phyloP scores from a whole-genome alignment of 2,329 filamentous ascomycete genomes.

The Cladorrhinum sp. region DNA sequence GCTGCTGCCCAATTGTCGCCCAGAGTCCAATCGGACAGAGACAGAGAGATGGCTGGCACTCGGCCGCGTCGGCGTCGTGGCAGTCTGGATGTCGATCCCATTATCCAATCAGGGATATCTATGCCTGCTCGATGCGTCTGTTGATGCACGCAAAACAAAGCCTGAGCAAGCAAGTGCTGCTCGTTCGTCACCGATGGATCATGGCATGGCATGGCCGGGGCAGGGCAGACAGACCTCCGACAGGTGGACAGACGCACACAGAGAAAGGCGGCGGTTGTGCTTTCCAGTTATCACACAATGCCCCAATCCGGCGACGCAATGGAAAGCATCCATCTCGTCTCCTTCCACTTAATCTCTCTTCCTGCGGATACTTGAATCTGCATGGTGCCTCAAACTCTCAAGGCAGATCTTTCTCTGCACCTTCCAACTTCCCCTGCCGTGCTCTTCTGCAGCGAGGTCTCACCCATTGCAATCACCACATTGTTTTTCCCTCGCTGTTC shows the following conservation, averaged over 20 bases:
- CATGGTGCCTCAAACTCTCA: conserved; percentile 5
- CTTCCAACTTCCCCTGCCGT: conserved; percentile 1
- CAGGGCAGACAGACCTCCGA: background rate
- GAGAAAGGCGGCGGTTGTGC: conserved; percentile 4
- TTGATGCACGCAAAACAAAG: background rate
- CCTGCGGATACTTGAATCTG: conserved; percentile 6
- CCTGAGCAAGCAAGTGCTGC: conserved; percentile 4
- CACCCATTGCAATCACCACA: background rate
- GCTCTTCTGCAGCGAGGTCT: conserved; percentile 1
- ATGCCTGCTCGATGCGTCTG: conserved; percentile 4
- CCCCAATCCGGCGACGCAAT: conserved; percentile 3
- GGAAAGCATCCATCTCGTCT: conserved; percentile 2
- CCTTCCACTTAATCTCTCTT: background rate
- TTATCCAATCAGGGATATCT: conserved; percentile 10
- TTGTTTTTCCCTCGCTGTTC: conserved; percentile 1
- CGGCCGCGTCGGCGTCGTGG: conserved; percentile 16
- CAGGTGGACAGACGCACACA: background rate
- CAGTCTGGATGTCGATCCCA: conserved; percentile 13
- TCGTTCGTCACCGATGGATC: conserved; percentile 1
- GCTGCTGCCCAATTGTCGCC: conserved; percentile 17
- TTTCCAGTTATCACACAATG: conserved; percentile 3
- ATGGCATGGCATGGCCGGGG: background rate
- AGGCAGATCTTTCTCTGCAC: conserved; percentile 8
- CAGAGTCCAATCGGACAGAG: conserved; percentile 15
- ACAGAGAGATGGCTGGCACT: conserved; percentile 15